phyloP scores from a whole-genome alignment of 2,329 filamentous ascomycete species.

The Tolypocladium tropicale region DNA sequence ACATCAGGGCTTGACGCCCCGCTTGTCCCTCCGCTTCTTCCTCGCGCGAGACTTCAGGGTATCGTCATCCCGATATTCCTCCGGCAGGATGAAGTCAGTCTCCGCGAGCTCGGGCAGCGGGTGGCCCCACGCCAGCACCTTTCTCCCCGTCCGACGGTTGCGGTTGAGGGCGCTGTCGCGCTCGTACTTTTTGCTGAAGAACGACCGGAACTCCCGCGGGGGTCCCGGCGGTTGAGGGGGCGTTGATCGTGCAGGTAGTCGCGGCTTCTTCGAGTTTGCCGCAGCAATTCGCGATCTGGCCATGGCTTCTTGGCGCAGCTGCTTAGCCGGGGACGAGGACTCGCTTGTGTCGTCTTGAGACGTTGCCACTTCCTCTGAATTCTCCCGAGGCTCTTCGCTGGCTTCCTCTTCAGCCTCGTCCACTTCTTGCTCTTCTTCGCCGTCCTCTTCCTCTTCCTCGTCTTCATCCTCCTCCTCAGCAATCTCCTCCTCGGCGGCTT shows the following conservation, averaged over 20 bases:
- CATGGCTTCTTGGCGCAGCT: constrained; percentile 63
- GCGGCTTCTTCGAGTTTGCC: constrained; percentile 22
- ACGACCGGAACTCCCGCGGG: constrained; percentile 66
- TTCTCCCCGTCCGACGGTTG: constrained; percentile 58
- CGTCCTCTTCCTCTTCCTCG: constrained; percentile 16
- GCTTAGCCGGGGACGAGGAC: constrained; percentile 43
- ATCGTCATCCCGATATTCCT: constrained; percentile 49
- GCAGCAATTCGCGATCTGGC: constrained; percentile 37
- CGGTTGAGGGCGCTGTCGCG: constrained; percentile 71
- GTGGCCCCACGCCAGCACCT: constrained; percentile 69
- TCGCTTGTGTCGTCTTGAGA: constrained; percentile 49
- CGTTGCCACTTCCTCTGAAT: constrained; percentile 8
- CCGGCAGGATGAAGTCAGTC: constrained; percentile 64
- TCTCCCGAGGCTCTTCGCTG: constrained; percentile 25
- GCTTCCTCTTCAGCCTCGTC: constrained; percentile 18
- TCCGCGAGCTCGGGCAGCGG: constrained; percentile 64
- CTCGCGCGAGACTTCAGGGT: constrained; percentile 48
- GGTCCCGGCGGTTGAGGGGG: constrained; percentile 24
- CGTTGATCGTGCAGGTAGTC: constrained; percentile 13
- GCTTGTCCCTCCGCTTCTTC: constrained; percentile 49
- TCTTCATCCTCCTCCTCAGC: constrained; percentile 17
- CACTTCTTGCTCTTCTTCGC: constrained; percentile 20
- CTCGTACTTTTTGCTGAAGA: constrained; percentile 71
- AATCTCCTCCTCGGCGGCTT: constrained; percentile 25
- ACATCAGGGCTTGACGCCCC: constrained; percentile 33